These are phyloP conservation scores for Sporothrix euskadiensis DNA, from an alignment of 2,329 filamentous ascomycete genomes.

Conservation along the genomic window DNA sequence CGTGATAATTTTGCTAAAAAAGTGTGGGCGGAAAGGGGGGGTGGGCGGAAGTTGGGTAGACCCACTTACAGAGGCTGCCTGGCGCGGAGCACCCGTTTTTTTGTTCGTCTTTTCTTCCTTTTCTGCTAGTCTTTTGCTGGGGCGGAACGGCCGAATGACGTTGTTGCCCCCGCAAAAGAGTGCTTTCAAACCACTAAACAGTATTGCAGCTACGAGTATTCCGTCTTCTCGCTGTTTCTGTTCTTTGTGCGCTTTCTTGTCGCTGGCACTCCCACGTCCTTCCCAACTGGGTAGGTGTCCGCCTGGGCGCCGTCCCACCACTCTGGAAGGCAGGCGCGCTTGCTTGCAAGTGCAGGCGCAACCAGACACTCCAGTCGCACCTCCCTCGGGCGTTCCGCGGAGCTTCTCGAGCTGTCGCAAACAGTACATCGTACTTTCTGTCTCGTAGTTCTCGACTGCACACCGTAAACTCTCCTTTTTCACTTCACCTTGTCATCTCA, in stretches of 20 bases:
- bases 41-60: too few species aligned
- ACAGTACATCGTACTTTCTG: neutral
- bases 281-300: slow-evolving; percentile 9
- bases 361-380: neutral
- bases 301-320: neutral
- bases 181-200: neutral
- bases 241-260: neutral
- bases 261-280: neutral
- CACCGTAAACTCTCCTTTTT: neutral
- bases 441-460: neutral
- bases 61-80: neutral
- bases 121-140: neutral
- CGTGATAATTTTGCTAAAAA: too few species aligned
- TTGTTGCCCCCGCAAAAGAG: neutral
- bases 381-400: slow-evolving; percentile 20
- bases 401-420: slow-evolving; percentile 6
- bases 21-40: too few species aligned
- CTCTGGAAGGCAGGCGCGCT: neutral
- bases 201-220: neutral
- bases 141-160: slow-evolving; percentile 20
- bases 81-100: slow-evolving; percentile 4
- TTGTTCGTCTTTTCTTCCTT: neutral
- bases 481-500: neutral
- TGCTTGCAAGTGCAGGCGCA: neutral
- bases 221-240: neutral